Percentiles rank a stretch among this genome's conserved stretches.
phyloP scores from a whole-genome alignment of 352 stramenopile species.

The Phytophthora cajani region DNA sequence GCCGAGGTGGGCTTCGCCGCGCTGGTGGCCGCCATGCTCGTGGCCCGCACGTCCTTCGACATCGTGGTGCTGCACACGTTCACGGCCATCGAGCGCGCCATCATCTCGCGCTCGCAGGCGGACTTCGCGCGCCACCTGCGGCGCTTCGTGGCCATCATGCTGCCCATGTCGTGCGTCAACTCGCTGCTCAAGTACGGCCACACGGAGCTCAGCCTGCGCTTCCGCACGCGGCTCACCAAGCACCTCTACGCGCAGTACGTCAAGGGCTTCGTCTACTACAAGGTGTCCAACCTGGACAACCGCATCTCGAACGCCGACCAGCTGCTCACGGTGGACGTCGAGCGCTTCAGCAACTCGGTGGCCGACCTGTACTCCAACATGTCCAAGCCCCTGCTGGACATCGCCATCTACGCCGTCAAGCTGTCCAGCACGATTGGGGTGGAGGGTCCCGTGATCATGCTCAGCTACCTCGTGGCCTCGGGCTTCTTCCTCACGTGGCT shows the following conservation, averaged over 20 bases:
- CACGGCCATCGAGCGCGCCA: conserved; percentile 77
- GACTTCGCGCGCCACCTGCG: conserved; percentile 73
- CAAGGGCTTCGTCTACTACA: conserved; percentile 91
- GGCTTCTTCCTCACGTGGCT: conserved; percentile 80
- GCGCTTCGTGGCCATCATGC: conserved; percentile 80
- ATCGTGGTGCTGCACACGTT: conserved; percentile 81
- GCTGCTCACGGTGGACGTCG: conserved; percentile 86
- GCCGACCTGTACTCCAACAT: conserved; percentile 90
- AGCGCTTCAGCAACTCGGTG: conserved; percentile 84
- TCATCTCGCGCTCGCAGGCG: conserved; percentile 73
- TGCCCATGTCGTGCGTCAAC: conserved; percentile 84
- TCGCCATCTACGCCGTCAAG: conserved; percentile 77
- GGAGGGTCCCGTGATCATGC: conserved; percentile 73
- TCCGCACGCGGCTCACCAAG: conserved; percentile 80
- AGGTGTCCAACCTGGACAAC: conserved; percentile 90
- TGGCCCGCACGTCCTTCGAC: conserved; percentile 78
- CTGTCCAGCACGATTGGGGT: conserved; percentile 76
- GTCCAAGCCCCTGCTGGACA: conserved; percentile 87
- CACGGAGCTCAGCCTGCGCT: conserved; percentile 82
- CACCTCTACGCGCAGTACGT: conserved; percentile 89
- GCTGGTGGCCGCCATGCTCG: conserved; percentile 67
- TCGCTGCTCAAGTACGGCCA: conserved; percentile 84
- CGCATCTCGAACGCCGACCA: conserved; percentile 91
- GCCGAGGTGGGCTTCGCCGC: conserved; percentile 72
- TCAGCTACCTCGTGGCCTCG: conserved; percentile 71